Evolutionary conservation across 495 filamentous ascomycete genomes (phyloP), one percentile per base, ranked within the genome.

Genomic region (Bombardia bombarda): DNA sequence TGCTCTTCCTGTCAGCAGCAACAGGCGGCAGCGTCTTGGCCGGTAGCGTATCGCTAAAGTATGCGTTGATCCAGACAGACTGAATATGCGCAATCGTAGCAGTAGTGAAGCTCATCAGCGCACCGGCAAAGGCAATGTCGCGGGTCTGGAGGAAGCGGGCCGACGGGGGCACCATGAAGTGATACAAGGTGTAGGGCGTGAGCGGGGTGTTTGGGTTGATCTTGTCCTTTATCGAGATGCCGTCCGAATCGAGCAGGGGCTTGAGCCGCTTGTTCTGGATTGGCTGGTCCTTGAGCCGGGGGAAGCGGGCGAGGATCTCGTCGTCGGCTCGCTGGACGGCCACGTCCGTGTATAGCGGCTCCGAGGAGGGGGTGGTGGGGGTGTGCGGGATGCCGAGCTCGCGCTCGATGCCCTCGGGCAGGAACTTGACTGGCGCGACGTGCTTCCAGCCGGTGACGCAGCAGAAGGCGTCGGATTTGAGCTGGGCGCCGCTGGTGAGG

Each of bases 61-160:
- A 88, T 0, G 83, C 83, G 14, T 71, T 63, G 24, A 84, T 74
- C 86, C 84, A 92, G 8, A 90, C 63, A 1, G 78, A 80, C 47
- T 88, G 83, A 3, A 74, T 58, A 40, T 89, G 81, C 1, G 83
- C 77, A 4, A 79, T 61, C 12, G 80, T 53, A 10, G 73, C 57
- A n/a, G 79, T 80, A 49, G 73, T 72, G 49, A 86, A 79, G 44
- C 75, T 79, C 53, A 77, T 72, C 17, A 83, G 52, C 13, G 75
- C 61, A n/a, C 85, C 85, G 31, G 74, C 63, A 50, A 87, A 86
- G 4, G 79, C 83, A 40, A 86, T 71, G 30, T 79, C 78, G 16
- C 79, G 75, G 8, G 70, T 63, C 3, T 63, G 58, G 5, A 76
- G 55, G 26, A 79, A 63, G 8, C 60, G 53, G 6, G 57, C 56